Percentiles rank a stretch among this genome's conserved stretches.
Evolutionary conservation across 768 basidiomycete species (phyloP).

Genomic region (Leucogyrophana mollusca): DNA sequence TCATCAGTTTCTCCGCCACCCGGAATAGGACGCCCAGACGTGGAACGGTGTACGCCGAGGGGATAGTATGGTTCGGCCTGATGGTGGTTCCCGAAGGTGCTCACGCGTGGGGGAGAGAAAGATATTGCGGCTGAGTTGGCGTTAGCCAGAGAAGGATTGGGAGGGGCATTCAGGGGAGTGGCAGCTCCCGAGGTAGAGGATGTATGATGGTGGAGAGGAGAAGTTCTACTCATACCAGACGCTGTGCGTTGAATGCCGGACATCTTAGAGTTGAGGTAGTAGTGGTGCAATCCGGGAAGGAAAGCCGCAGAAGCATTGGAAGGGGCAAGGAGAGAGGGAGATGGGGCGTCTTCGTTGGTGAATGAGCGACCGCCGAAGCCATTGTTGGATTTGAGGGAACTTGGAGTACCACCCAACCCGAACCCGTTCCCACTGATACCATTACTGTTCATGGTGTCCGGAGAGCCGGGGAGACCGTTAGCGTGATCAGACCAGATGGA

Average conservation of each 20-base stretch:
- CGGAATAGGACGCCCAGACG: conserved; percentile 27
- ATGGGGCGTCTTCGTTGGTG: conserved; percentile 35
- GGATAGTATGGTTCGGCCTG: conserved; percentile 14
- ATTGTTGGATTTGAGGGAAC: conserved; percentile 48
- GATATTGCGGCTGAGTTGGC: conserved; percentile 6
- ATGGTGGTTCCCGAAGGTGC: conserved; percentile 16
- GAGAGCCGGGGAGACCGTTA: conserved; percentile 35
- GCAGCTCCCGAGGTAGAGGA: background rate
- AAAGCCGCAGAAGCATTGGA: conserved; percentile 85
- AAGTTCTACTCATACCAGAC: conserved; percentile 22
- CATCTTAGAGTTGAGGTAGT: conserved; percentile 56
- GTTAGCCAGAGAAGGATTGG: background rate
- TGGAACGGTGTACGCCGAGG: conserved; percentile 3
- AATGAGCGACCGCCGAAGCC: conserved; percentile 32
- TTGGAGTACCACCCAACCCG: conserved; percentile 42
- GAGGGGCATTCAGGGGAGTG: conserved; percentile 22
- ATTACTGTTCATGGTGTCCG: conserved; percentile 24
- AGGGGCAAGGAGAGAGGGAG: conserved; percentile 45
- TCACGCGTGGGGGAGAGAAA: conserved; percentile 24
- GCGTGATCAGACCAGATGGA: conserved; percentile 78
- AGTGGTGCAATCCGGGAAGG: conserved; percentile 67
- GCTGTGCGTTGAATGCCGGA: conserved; percentile 26
- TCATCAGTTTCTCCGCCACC: conserved; percentile 22
- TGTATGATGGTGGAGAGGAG: conserved; percentile 21
- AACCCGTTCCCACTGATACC: conserved; percentile 32